Evolutionary conservation across 1,284 basidiomycete genomes (phyloP).

Genomic region (Trichosporon sp.): DNA sequence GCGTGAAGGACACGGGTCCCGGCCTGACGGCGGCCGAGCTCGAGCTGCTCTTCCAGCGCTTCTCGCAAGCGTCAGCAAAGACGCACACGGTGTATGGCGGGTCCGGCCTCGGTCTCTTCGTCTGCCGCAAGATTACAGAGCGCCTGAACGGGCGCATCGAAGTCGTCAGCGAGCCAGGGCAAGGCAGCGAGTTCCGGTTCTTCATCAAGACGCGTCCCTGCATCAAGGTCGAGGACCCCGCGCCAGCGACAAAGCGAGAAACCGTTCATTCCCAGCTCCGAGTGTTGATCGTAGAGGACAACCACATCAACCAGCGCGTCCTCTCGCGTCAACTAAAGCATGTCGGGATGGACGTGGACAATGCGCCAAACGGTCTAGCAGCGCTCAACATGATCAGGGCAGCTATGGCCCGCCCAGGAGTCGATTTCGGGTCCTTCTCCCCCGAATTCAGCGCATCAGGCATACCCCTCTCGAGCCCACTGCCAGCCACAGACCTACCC

Average conservation of each 20-base stretch:
- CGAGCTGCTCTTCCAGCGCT: slow-evolving; percentile 25
- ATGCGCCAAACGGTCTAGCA: slow-evolving; percentile 46
- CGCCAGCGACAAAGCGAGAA: neutral
- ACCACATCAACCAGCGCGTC: slow-evolving; percentile 41
- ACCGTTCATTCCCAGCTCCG: neutral
- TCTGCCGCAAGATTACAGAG: slow-evolving; percentile 27
- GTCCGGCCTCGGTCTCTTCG: slow-evolving; percentile 29
- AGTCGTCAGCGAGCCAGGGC: slow-evolving; percentile 20
- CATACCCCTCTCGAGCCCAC: neutral
- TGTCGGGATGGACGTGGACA: slow-evolving; percentile 9
- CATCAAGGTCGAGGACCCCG: neutral
- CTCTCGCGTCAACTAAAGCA: slow-evolving; percentile 17
- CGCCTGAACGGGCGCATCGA: slow-evolving; percentile 31
- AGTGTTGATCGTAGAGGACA: slow-evolving; percentile 37
- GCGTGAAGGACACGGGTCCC: slow-evolving; percentile 26
- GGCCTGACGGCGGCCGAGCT: slow-evolving; percentile 26
- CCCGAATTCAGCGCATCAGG: neutral
- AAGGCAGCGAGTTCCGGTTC: slow-evolving; percentile 48
- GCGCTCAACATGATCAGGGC: slow-evolving; percentile 45
- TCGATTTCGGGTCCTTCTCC: neutral
- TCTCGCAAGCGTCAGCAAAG: slow-evolving; percentile 26
- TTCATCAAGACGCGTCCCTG: slow-evolving; percentile 21
- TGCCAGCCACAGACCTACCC: neutral
- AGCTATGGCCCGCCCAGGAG: slow-evolving; percentile 17
- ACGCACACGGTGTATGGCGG: slow-evolving; percentile 32